These are phyloP conservation scores for Fusarium sp. DNA, from an alignment of 2,329 filamentous ascomycete genomes.

Conservation along the genomic window DNA sequence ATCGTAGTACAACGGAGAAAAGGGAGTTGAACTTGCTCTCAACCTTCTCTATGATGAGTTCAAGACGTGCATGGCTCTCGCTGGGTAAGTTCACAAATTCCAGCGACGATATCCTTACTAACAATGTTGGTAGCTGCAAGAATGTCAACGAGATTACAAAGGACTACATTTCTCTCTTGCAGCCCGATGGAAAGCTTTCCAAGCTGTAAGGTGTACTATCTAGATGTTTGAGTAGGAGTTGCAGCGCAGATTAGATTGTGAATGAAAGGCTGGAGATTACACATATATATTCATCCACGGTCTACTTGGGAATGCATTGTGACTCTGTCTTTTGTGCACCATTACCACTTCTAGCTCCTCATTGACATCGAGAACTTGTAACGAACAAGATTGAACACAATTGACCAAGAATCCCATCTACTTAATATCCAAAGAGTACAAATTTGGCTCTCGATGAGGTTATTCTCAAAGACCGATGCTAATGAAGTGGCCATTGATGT, in stretches of 20 bases:
- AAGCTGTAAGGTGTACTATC: not conserved
- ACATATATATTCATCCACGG: not conserved
- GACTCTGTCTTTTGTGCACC: not conserved
- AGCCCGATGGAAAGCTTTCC: conserved; percentile 12
- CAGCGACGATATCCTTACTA: not conserved
- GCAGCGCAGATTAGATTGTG: not conserved
- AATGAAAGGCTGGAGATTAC: not conserved
- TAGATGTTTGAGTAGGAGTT: not conserved
- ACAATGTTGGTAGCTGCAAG: not conserved
- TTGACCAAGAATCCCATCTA: not conserved
- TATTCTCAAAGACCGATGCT: not conserved
- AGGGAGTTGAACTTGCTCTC: conserved; percentile 14
- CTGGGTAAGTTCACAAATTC: not conserved
- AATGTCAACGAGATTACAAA: conserved; percentile 21
- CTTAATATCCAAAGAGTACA: not conserved
- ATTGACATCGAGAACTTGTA: not conserved
- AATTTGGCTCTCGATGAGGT: not conserved
- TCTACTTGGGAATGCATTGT: not conserved
- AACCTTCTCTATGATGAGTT: conserved; percentile 21
- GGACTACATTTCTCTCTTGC: conserved; percentile 17
- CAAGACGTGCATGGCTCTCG: conserved; percentile 19
- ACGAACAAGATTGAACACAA: not conserved
- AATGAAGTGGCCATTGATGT: not conserved
- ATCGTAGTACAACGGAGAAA: conserved; percentile 8
- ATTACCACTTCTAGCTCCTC: not conserved